Base-by-base conservation (phyloP, 1,284 basidiomycete genomes). In the Cryptococcus amylolentus region DNA sequence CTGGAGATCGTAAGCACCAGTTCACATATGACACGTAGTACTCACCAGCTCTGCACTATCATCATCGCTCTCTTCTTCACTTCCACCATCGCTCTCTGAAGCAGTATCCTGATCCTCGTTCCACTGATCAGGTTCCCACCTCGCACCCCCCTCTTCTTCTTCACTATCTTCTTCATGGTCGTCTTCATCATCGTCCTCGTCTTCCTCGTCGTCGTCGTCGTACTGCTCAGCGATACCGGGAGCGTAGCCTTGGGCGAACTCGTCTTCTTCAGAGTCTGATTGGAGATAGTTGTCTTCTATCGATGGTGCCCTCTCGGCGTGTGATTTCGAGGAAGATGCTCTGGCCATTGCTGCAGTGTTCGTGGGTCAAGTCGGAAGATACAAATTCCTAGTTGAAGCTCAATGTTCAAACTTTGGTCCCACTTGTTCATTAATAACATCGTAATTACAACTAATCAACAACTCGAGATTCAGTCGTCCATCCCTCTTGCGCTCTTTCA, bases 111-210 rank as follows among this genome's bases (percentile, higher is more conserved):
- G 65, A 20, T 62, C 62, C 27, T 58, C 68, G 35, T 70, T 61
- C 70, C 75, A 73, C 20, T 73, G 68, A 61, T 78, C 76, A 10
- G 71, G 66, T 53, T 73, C 68, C 64, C 68, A 78, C 42, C 58
- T 54, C 4, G 66, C 71, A 12, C 69, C 67, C 12, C 74, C 73
- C 23, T 64, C 63, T 20, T 61, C 64, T 28, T 67, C 70, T n/a
- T 55, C 60, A 14, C 64, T 43, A 52, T 64, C 35, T 27, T 80
- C 80, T 38, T 83, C 75, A 31, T 83, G 78, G 4, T 81, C 81
- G 3, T 77, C 79, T 62, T 84, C 82, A 1, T 76, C 57, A 12
- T 58, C 60, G 20, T 61, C 61, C 23, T 61, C 66, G 5, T 65
- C 64, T 13, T 68, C 64, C 28, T 70, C 56, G 5, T 52, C 46